These are phyloP conservation scores for Apodospora peruviana DNA, from an alignment of 495 filamentous ascomycete species.

Conservation along the genomic window DNA sequence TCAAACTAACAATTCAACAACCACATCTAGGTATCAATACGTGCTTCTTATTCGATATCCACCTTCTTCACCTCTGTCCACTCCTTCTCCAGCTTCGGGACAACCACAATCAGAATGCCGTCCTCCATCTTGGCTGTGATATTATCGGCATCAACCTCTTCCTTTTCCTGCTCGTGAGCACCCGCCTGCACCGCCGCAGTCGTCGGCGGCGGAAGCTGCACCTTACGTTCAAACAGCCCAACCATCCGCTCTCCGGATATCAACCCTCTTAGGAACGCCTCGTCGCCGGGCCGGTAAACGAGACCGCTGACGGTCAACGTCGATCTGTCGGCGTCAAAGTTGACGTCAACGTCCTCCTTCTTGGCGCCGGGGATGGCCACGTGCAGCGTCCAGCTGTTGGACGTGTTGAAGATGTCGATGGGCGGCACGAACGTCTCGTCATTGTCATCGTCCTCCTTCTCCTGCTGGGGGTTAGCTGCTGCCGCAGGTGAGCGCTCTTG, in stretches of 20 bases:
- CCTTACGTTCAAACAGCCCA: conserved; percentile 66
- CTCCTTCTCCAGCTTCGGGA: conserved; percentile 62
- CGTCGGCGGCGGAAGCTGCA: conserved; percentile 47
- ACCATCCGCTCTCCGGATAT: conserved; percentile 58
- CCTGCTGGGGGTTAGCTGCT: neutral
- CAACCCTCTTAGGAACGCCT: conserved; percentile 63
- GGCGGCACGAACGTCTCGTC: conserved; percentile 50
- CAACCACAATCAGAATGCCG: conserved; percentile 42
- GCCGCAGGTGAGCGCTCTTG: no score
- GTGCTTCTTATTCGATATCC: conserved; percentile 51
- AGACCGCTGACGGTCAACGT: conserved; percentile 64
- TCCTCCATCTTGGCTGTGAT: conserved; percentile 71
- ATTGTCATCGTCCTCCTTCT: conserved; percentile 3
- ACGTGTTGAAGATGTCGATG: conserved; percentile 67
- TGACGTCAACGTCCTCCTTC: conserved; percentile 71
- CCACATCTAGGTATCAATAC: no score
- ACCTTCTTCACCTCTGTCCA: conserved; percentile 57
- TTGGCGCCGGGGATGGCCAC: conserved; percentile 69
- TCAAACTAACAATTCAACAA: no score
- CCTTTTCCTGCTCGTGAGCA: conserved; percentile 42
- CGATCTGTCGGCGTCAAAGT: conserved; percentile 64
- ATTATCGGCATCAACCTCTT: conserved; percentile 54
- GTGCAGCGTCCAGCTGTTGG: conserved; percentile 58
- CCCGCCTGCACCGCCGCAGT: conserved; percentile 32
- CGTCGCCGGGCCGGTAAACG: conserved; percentile 63